Evolutionary conservation across 345 rosid species (phyloP), one percentile per base, ranked within the genome.

Genomic region (Kandelia obovata): DNA sequence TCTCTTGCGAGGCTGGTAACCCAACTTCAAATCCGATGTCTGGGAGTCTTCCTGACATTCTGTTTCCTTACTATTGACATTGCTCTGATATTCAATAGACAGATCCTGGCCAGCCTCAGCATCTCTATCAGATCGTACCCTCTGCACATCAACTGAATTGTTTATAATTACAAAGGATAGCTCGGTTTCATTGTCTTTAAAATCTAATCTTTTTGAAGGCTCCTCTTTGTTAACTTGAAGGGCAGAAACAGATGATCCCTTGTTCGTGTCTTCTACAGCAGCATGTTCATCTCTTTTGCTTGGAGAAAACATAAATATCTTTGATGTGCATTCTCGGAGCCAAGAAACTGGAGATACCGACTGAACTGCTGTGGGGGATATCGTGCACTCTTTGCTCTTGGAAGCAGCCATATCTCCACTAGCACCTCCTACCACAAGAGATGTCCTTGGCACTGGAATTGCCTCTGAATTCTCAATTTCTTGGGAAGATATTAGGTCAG

Each of bases 271-370:
- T 61, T 68, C 72, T 53, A 74, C 59, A 66, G 75, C 80, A 83
- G 79, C 73, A 35, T 76, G 67, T 64, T 83, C 92, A 31, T 62
- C 13, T 77, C 58, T 82, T 82, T 88, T 90, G 32, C 79, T 74
- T 1, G 99, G 96, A 53, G 99, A 92, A 34, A 92, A 72, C 49
- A 74, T 87, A 9, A 92, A 85, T 69, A 95, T 83, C 79, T 83
- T 91, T 46, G 97, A 86, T 31, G 95, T 91, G 82, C 97, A 91
- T 72, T 86, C 86, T 64, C 85, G 87, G 66, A 95, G 82, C 96
- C 96, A 90, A 53, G 95, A 72, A 65, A 61, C 78, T n/a, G 95
- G 90, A 51, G 90, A 76, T 69, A 71, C 81, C 19, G 81, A 81
- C 55, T 39, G 81, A 62, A 25, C 59, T 6, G 31, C 67, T 39